Percentiles rank a stretch among this genome's conserved stretches.
These are phyloP conservation scores for Sclerotinia trifoliorum DNA, from an alignment of 2,329 filamentous ascomycete species.

Conservation along the genomic window DNA sequence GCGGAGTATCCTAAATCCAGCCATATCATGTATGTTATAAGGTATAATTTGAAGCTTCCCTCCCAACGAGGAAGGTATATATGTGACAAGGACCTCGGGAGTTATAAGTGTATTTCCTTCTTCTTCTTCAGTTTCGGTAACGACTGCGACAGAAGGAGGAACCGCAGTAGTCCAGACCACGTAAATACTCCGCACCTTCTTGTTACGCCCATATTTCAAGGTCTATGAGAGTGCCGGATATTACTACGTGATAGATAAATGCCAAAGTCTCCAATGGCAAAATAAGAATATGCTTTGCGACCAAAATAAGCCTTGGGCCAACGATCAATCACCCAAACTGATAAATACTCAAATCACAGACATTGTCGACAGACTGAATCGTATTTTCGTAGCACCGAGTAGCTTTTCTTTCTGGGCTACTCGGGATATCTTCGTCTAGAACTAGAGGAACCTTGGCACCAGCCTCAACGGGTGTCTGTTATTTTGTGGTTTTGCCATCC, in stretches of 20 bases:
- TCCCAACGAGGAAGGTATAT: neutral
- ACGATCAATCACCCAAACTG: no score
- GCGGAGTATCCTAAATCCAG: neutral
- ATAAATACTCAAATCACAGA: neutral
- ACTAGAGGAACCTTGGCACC: neutral
- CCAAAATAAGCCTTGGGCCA: neutral
- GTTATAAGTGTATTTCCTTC: neutral
- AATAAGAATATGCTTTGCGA: neutral
- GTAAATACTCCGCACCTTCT: conserved; percentile 7
- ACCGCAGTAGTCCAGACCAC: conserved; percentile 2
- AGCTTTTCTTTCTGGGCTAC: neutral
- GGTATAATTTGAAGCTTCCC: neutral
- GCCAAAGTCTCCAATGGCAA: neutral
- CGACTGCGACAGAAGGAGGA: neutral
- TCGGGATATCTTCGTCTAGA: neutral
- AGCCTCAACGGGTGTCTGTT: conserved; percentile 1
- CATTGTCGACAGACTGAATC: neutral
- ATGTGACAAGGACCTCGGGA: neutral
- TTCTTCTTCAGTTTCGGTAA: no score
- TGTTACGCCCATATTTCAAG: neutral
- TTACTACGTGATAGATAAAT: neutral
- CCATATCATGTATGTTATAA: neutral
- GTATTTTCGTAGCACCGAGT: neutral
- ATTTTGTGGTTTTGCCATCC: neutral
- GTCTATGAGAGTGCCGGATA: neutral